phyloP scores from a whole-genome alignment of 331 rosid genomes.

The Arachis monticola region DNA sequence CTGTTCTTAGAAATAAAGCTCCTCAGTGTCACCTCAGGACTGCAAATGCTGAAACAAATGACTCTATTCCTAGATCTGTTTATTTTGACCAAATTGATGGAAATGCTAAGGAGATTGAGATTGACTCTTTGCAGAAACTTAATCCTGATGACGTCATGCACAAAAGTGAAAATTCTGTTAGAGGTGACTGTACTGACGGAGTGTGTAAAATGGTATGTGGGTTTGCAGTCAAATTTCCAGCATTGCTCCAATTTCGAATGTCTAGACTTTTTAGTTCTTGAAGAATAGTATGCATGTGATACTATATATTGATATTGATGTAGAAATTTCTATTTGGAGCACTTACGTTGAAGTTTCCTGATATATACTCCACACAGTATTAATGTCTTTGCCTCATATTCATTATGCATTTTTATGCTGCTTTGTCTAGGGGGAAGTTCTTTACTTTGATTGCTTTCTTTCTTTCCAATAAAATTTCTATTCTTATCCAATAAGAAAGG shows the following conservation, averaged over 20 bases:
- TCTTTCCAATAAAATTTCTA: constrained; percentile 33
- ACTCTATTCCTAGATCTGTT: constrained; percentile 43
- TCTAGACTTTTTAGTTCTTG: constrained; percentile 24
- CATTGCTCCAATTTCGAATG: constrained; percentile 29
- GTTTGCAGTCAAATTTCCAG: constrained; percentile 22
- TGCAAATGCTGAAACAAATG: constrained; percentile 46
- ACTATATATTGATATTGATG: constrained; percentile 19
- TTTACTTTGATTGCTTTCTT: constrained; percentile 18
- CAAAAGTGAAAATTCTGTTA: constrained; percentile 43
- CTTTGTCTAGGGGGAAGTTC: constrained; percentile 33
- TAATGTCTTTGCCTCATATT: constrained; percentile 25
- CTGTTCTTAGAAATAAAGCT: constrained; percentile 75
- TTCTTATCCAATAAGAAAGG: background rate
- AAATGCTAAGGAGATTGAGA: constrained; percentile 42
- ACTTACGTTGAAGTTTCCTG: constrained; percentile 13
- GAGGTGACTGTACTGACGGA: constrained; percentile 41
- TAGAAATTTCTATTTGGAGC: constrained; percentile 20
- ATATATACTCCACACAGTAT: constrained; percentile 9
- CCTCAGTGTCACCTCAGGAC: constrained; percentile 50
- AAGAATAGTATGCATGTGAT: constrained; percentile 14
- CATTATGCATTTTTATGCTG: constrained; percentile 31
- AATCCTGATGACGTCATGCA: constrained; percentile 45
- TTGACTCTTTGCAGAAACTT: constrained; percentile 53
- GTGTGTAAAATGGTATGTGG: constrained; percentile 61
- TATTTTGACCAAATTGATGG: constrained; percentile 47